Base-by-base conservation (phyloP, 306 rosid species). In the Vicia faba region DNA sequence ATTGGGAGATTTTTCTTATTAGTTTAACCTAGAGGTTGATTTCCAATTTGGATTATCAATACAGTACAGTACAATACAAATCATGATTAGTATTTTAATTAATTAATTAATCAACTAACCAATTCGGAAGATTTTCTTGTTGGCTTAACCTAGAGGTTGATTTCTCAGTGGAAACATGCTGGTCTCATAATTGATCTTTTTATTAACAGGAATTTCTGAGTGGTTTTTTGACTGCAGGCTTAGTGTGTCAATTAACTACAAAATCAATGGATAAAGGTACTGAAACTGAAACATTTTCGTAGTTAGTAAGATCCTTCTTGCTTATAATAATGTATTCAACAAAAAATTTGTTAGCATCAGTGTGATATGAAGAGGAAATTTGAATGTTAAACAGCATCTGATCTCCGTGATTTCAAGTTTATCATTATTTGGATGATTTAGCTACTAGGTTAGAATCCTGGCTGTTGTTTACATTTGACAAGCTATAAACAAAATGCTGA, bases 221-320 rank as follows among this genome's bases (percentile, higher is more conserved):
- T 59, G 64, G 40, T 60, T 39, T 70, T 69, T 63, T 50, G 36
- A 57, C 35, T 54, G 71, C 71, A 79, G 76, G 75, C 71, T 64
- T 33, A 50, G 64, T 46, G 63, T 54, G 56, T 40, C 16, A 58
- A 54, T 33, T 67, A 75, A 26, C 65, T 69, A 40, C 23, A 11
- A 67, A 75, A 69, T 48, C 75, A 59, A 89, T 89, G 96, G 93
- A 85, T 70, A 87, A 81, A 76, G 88, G 96, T 89, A 76, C 53
- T 58, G 35, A 56, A 68, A 76, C 57, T 58, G 33, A 56, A 68
- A 36, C 12, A 2, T 23, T 74, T 53, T 46, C 26, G 18, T 58
- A n/a, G 20, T 39, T 57, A 45, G 59, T 20, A 28, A 25, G 64
- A 59, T 73, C 59, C 23, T 53, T 38, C 28, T 12, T 69, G 28